Evolutionary conservation across 2,329 filamentous ascomycete species (phyloP).

Genomic region (Colletotrichum euphorbiae): DNA sequence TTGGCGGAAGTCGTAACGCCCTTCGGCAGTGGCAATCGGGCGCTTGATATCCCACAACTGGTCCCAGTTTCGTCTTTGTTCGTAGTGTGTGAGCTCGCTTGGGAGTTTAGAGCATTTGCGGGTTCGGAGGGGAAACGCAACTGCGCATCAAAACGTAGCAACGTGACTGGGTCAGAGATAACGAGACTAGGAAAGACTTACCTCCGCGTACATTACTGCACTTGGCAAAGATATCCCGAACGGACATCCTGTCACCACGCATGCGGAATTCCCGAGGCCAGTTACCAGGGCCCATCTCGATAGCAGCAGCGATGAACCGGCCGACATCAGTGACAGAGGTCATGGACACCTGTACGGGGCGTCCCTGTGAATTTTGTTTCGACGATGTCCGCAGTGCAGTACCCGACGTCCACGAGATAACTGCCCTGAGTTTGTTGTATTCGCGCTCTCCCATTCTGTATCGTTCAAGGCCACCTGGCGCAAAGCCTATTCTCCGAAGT

Average conservation of each 20-base stretch:
- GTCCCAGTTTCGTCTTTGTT: constrained; percentile 59
- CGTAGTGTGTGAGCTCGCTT: constrained; percentile 55
- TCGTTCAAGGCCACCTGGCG: constrained; percentile 71
- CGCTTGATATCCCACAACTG: constrained; percentile 68
- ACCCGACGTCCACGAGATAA: constrained; percentile 73
- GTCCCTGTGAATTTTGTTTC: constrained; percentile 63
- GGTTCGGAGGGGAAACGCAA: constrained; percentile 52
- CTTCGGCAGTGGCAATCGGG: constrained; percentile 75
- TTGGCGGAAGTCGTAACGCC: constrained; percentile 73
- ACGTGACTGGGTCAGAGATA: constrained; percentile 6
- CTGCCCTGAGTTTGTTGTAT: constrained; percentile 68
- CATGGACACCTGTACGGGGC: constrained; percentile 69
- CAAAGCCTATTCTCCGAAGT: no score
- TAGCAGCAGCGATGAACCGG: constrained; percentile 75
- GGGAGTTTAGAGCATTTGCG: constrained; percentile 56
- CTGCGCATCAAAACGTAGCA: constrained; percentile 46
- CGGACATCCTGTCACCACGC: constrained; percentile 72
- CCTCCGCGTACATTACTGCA: constrained; percentile 63
- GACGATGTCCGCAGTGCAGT: constrained; percentile 69
- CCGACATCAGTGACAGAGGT: constrained; percentile 78
- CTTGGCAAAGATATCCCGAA: constrained; percentile 67
- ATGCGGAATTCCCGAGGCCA: constrained; percentile 80
- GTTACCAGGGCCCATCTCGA: constrained; percentile 67
- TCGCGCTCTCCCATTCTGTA: constrained; percentile 69
- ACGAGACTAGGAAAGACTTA: constrained; percentile 45